A percentile compares a stretch with the other conserved stretches of the same genome.
These are phyloP conservation scores for Neurospora terricola DNA, from an alignment of 495 filamentous ascomycete genomes.

Conservation along the genomic window DNA sequence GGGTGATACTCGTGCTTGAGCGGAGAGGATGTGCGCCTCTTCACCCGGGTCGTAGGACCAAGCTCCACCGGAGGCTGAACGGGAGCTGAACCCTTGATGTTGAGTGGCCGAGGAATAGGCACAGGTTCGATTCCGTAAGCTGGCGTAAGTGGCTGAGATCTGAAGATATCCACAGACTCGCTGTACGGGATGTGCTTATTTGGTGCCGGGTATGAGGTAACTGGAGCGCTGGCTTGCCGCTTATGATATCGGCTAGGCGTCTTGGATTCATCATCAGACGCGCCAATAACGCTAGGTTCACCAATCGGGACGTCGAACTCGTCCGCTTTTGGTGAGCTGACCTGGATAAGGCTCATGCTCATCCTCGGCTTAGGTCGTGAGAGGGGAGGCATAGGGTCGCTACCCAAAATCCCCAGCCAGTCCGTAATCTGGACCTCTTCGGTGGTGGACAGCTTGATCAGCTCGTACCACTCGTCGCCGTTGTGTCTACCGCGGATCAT, in stretches of 20 bases:
- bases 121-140: constrained; percentile 21
- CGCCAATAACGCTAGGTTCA: constrained; percentile 38
- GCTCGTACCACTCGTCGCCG: constrained; percentile 67
- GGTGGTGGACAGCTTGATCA: constrained; percentile 59
- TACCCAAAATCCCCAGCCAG: constrained; percentile 79
- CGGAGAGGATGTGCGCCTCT: constrained; percentile 77
- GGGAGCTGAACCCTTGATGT: constrained; percentile 35
- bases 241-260: constrained; percentile 19
- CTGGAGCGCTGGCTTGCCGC: constrained; percentile 9
- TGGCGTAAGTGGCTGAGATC: neutral
- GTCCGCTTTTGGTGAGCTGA: constrained; percentile 41
- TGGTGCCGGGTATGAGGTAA: constrained; percentile 32
- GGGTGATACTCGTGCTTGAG: constrained; percentile 97
- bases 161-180: neutral
- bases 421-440: constrained; percentile 68
- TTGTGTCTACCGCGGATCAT: constrained; percentile 67
- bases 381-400: constrained; percentile 61
- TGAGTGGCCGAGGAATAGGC: constrained; percentile 40
- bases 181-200: constrained; percentile 23
- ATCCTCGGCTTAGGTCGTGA: constrained; percentile 25
- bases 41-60: constrained; percentile 31
- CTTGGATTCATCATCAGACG: constrained; percentile 9
- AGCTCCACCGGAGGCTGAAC: constrained; percentile 42
- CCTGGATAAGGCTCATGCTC: constrained; percentile 18
- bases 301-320: constrained; percentile 64